phyloP scores from a whole-genome alignment of 495 filamentous ascomycete genomes.

The Penicillium parvum region DNA sequence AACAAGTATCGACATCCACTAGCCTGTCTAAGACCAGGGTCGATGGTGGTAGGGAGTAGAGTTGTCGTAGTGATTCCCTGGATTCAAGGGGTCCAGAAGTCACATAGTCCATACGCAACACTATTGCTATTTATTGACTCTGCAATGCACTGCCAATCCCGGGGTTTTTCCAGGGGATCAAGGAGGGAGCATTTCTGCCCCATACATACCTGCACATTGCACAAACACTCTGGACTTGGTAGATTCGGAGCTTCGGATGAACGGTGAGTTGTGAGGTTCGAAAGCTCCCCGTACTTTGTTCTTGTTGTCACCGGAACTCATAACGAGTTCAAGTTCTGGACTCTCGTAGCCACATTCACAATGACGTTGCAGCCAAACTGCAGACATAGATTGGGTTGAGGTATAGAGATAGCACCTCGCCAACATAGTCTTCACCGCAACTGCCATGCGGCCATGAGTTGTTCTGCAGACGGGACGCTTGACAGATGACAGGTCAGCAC shows the following conservation, averaged over 20 bases:
- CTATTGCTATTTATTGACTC: not conserved
- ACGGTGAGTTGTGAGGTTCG: too few relatives aligned
- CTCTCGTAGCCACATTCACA: too few relatives aligned
- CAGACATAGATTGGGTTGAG: too few relatives aligned
- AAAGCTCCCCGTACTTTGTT: constrained; percentile 8
- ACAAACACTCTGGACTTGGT: not conserved
- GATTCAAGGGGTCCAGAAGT: constrained; percentile 2
- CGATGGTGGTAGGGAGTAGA: too few relatives aligned
- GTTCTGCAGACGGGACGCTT: not conserved
- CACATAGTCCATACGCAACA: not conserved
- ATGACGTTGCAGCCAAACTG: too few relatives aligned
- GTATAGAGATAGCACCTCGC: too few relatives aligned
- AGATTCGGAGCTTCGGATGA: not conserved
- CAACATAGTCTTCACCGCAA: too few relatives aligned
- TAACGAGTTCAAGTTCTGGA: too few relatives aligned
- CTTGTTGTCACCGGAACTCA: constrained; percentile 3
- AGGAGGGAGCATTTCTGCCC: too few relatives aligned
- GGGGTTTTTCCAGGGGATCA: not conserved
- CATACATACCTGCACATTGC: not conserved
- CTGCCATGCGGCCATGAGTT: not conserved
- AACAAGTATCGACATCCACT: too few relatives aligned
- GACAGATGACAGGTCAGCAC: not conserved
- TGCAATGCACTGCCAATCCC: not conserved
- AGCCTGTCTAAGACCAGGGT: too few relatives aligned
- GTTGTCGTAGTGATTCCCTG: constrained; percentile 3